Base-by-base conservation (phyloP, 768 basidiomycete species). In the Rhodotorula taiwanensis region DNA sequence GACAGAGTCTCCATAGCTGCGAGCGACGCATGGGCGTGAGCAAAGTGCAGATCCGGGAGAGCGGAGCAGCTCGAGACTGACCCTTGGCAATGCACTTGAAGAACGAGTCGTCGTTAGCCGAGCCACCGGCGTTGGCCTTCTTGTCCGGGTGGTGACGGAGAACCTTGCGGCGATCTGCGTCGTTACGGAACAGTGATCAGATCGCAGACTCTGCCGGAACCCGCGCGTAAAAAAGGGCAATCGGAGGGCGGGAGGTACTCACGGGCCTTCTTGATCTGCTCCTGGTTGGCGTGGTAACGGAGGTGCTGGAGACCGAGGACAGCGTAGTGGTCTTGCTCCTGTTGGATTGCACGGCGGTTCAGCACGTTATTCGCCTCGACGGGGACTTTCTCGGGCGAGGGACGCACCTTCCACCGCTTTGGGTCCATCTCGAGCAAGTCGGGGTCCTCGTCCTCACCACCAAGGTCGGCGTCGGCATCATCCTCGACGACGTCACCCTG, bases 241-340 rank as follows among this genome's bases (percentile, higher is more conserved):
- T n/a, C n/a, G n/a, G n/a, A n/a, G n/a, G n/a, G n/a, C 31, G 18
- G 9, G 8, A 52, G 5, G n/a, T n/a, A 82, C 91, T 71, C 78
- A 95, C 93, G 92, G 68, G 95, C 89, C 72, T 94, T 83, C 76
- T 91, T 93, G 76, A 99, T 99, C 75, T 99, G 95, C 60, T 84
- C 93, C 25, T 85, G 81, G 28, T 82, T 88, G 16, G 95, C 93
- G 67, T 80, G 83, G 81, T 87, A 88, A 64, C 95, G 83, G 61
- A 95, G 81, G 73, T 86, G 86, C 43, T 91, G 92, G 14, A 99
- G 83, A 69, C 95, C 95, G 56, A 99, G 86, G 44, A 99, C 90
- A 59, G 88, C 88, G 74, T 99, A 99, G 75, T 97, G 89, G 75
- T 99, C 94, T 83, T 98, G 95, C 84, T 94, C 92, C 88, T 92